Percentiles rank a stretch among this genome's conserved stretches.
These are phyloP conservation scores for Oryza rufipogon DNA, from an alignment of 176 grass and related monocot genomes.

Conservation along the genomic window DNA sequence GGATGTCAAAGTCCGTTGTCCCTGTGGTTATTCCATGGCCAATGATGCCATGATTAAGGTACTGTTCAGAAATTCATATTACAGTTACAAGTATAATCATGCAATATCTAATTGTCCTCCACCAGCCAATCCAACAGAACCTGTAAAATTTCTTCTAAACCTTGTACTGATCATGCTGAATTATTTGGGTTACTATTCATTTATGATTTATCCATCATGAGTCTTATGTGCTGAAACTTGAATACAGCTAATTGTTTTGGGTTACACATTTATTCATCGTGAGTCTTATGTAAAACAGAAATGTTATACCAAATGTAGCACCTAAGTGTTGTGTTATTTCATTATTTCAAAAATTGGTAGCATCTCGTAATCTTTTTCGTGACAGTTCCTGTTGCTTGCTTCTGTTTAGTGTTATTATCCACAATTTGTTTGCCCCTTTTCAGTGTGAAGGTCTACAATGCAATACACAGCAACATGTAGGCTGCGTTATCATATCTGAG, in stretches of 20 bases:
- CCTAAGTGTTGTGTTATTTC: constrained; percentile 23
- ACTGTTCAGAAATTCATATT: constrained; percentile 16
- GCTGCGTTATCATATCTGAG: constrained; percentile 78
- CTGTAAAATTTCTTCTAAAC: constrained; percentile 31
- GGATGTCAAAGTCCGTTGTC: constrained; percentile 65
- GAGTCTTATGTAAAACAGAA: neutral
- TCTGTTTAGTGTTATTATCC: neutral
- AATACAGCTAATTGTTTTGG: constrained; percentile 29
- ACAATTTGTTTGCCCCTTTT: constrained; percentile 39
- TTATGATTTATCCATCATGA: neutral
- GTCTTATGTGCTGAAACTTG: constrained; percentile 16
- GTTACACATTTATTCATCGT: neutral
- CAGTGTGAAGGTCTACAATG: constrained; percentile 79
- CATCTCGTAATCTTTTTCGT: constrained; percentile 22
- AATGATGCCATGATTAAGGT: constrained; percentile 77
- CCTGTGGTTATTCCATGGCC: constrained; percentile 57
- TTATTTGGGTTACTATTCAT: constrained; percentile 13
- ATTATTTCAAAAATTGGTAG: constrained; percentile 4
- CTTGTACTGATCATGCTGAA: constrained; percentile 13
- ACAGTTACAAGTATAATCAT: constrained; percentile 24
- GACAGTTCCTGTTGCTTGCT: neutral
- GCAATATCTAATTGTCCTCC: constrained; percentile 18
- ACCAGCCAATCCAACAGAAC: constrained; percentile 16
- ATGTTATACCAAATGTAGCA: constrained; percentile 22
- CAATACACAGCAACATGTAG: constrained; percentile 70